Evolutionary conservation across 2,329 filamentous ascomycete genomes (phyloP).

Genomic region (Aphanocladium album): DNA sequence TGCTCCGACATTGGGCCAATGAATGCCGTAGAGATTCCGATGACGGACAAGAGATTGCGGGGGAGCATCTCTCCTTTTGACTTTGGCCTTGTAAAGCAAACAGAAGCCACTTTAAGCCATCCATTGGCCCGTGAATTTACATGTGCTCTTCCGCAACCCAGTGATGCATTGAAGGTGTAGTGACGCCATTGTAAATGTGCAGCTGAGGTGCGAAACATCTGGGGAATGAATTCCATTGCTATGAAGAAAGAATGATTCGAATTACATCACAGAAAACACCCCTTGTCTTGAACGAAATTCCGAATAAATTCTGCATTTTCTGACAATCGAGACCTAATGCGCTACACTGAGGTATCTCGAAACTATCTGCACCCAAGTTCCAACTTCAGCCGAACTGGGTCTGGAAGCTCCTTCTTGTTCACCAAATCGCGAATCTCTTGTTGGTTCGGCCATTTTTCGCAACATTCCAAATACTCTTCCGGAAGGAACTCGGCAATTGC

Average conservation of each 20-base stretch:
- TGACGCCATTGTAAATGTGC: too few relatives aligned
- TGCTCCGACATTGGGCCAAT: neutral
- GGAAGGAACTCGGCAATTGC: constrained; percentile 9
- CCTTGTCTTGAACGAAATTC: too few relatives aligned
- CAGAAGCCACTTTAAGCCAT: neutral
- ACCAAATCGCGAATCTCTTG: neutral
- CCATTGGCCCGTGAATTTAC: neutral
- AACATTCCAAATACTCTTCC: constrained; percentile 15
- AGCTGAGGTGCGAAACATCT: too few relatives aligned
- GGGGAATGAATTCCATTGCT: too few relatives aligned
- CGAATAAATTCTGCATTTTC: neutral
- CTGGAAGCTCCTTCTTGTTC: neutral
- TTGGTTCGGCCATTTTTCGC: constrained; percentile 2
- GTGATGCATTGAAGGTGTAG: too few relatives aligned
- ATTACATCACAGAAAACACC: too few relatives aligned
- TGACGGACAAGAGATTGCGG: neutral
- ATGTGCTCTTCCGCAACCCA: too few relatives aligned
- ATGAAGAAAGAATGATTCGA: too few relatives aligned
- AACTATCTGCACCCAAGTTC: neutral
- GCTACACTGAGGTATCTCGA: too few relatives aligned
- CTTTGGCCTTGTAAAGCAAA: neutral
- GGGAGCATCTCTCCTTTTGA: neutral
- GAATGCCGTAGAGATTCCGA: neutral
- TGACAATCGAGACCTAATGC: too few relatives aligned
- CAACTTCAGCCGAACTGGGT: neutral